Percentiles rank a stretch among this genome's conserved stretches.
Conservation (phyloP, 2,329 filamentous ascomycete species). For the Neofusicoccum cordaticola region DNA sequence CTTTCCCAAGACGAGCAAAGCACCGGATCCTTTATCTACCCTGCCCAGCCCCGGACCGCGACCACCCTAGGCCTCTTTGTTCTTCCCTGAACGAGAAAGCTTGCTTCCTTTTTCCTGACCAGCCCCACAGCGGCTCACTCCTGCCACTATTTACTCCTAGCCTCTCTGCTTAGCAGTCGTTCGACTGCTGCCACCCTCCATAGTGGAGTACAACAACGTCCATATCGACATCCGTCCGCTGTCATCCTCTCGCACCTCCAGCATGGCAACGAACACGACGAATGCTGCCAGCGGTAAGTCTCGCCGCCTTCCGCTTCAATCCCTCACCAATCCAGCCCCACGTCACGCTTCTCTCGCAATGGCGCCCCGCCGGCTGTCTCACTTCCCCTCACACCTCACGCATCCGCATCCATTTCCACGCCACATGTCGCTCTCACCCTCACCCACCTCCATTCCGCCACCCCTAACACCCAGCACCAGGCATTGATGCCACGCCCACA, state of each 20-base stretch:
- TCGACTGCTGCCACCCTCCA: neutral
- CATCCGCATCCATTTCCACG: neutral
- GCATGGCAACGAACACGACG: conserved; percentile 13
- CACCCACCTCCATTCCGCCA: neutral
- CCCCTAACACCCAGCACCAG: conserved; percentile 11
- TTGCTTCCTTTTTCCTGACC: neutral
- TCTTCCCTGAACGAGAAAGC: conserved; percentile 6
- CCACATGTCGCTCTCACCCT: neutral
- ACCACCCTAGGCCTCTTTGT: neutral
- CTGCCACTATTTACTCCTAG: neutral
- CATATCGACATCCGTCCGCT: conserved; percentile 16
- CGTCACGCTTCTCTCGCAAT: neutral
- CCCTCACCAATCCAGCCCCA: neutral
- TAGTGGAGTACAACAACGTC: conserved; percentile 17
- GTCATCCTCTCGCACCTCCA: neutral
- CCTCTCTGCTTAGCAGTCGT: neutral
- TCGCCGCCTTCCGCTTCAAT: neutral
- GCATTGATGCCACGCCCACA: conserved; percentile 23
- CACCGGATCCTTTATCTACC: conserved; percentile 7
- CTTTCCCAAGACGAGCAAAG: neutral
- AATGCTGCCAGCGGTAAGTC: conserved; percentile 5
- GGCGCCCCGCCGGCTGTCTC: neutral
- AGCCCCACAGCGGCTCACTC: neutral
- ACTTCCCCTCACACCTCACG: neutral
- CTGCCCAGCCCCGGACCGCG: neutral